Conservation (phyloP, 2,329 filamentous ascomycete genomes). For the Reticulascus tulasneorum region DNA sequence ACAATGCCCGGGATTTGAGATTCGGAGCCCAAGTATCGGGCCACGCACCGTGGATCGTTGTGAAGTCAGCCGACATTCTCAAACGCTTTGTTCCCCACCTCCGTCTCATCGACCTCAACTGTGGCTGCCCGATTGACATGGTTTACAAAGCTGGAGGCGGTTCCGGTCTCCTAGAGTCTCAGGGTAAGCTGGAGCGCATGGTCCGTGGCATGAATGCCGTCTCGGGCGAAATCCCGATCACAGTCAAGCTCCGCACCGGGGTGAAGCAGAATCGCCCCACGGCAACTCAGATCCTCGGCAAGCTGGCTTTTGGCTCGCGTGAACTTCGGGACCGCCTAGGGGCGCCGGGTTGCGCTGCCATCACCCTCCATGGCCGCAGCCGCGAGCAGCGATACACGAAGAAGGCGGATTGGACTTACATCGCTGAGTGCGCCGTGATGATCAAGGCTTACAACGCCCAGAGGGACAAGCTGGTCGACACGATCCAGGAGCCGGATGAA, state of each 20-base stretch:
- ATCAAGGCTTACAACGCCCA: slow-evolving; percentile 75
- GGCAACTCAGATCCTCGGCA: slow-evolving; percentile 75
- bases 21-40: slow-evolving; percentile 93
- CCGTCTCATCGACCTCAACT: slow-evolving; percentile 91
- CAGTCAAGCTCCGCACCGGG: slow-evolving; percentile 90
- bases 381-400: slow-evolving; percentile 92
- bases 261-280: slow-evolving; percentile 76
- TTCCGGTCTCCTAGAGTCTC: slow-evolving; percentile 85
- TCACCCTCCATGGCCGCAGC: slow-evolving; percentile 90
- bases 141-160: slow-evolving; percentile 85
- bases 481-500: slow-evolving; percentile 69
- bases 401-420: slow-evolving; percentile 92
- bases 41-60: slow-evolving; percentile 84
- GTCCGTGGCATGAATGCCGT: slow-evolving; percentile 94
- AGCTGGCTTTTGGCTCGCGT: slow-evolving; percentile 73
- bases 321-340: slow-evolving; percentile 69
- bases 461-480: slow-evolving; percentile 66
- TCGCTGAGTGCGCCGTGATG: slow-evolving; percentile 80
- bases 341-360: slow-evolving; percentile 83
- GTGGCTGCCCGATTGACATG: slow-evolving; percentile 93
- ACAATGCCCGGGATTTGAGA: slow-evolving; percentile 76
- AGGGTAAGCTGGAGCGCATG: slow-evolving; percentile 87
- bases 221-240: slow-evolving; percentile 85
- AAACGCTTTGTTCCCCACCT: slow-evolving; percentile 74
- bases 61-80: slow-evolving; percentile 83